Evolutionary conservation across 2,329 filamentous ascomycete genomes (phyloP).

Genomic region (Plenodomus biglobosus): DNA sequence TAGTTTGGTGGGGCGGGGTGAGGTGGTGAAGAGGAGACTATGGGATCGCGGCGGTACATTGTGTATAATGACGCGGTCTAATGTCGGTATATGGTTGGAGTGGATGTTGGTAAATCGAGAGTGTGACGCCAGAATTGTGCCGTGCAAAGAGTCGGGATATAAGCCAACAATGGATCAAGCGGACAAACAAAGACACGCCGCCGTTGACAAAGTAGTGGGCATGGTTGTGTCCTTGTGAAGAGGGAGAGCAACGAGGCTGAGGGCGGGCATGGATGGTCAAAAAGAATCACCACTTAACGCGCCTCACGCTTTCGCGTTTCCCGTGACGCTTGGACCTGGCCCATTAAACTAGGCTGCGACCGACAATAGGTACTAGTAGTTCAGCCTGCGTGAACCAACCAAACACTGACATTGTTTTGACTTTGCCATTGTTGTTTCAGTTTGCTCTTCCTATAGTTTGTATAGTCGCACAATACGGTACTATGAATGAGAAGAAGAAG

Average conservation of each 20-base stretch:
- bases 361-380: too few species aligned
- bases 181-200: constrained; percentile 16
- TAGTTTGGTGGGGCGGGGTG: constrained; percentile 12
- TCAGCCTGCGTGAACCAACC: too few species aligned
- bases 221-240: constrained; percentile 7
- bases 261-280: not conserved
- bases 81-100: not conserved
- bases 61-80: constrained; percentile 6
- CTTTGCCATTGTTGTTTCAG: too few species aligned
- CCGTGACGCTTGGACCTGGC: not conserved
- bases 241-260: not conserved
- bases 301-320: not conserved
- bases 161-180: constrained; percentile 3
- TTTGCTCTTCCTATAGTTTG: too few species aligned
- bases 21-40: constrained; percentile 37
- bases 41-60: constrained; percentile 41
- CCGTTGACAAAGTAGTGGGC: constrained; percentile 15
- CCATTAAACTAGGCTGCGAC: too few species aligned
- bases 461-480: too few species aligned
- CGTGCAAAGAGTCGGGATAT: constrained; percentile 1
- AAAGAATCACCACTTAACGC: not conserved
- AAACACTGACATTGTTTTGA: too few species aligned
- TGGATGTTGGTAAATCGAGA: not conserved
- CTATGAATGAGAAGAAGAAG: too few species aligned
- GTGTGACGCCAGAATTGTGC: constrained; percentile 5